Conservation (phyloP, 2,329 filamentous ascomycete species). For the Atkinsonella hypoxylon region DNA sequence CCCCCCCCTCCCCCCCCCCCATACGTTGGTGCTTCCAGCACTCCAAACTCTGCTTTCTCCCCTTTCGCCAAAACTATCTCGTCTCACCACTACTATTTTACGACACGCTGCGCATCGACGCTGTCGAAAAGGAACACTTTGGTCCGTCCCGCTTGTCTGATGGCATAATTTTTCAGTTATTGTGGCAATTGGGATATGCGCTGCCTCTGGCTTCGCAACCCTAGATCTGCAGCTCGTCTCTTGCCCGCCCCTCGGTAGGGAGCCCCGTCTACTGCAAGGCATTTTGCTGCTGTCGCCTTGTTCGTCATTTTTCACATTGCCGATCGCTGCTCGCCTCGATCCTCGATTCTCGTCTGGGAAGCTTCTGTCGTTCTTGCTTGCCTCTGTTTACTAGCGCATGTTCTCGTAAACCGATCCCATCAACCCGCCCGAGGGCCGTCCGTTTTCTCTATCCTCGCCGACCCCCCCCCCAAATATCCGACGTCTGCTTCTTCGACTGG, state of each 20-base stretch:
- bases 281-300: neutral
- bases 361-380: neutral
- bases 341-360: neutral
- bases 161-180: conserved; percentile 23
- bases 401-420: conserved; percentile 3
- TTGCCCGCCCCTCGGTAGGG: conserved; percentile 3
- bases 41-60: too few species aligned
- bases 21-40: neutral
- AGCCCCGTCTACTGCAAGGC: neutral
- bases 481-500: neutral
- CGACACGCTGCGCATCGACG: conserved; percentile 3
- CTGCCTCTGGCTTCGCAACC: conserved; percentile 22
- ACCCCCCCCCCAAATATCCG: neutral
- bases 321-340: neutral
- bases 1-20: too few species aligned
- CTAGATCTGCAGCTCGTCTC: conserved; percentile 13
- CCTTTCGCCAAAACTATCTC: neutral
- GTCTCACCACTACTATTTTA: neutral
- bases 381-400: conserved; percentile 6
- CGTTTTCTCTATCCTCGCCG: neutral
- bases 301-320: neutral
- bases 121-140: conserved; percentile 10
- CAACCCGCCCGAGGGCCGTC: conserved; percentile 5
- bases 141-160: conserved; percentile 17
- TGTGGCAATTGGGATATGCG: conserved; percentile 28